phyloP scores from a whole-genome alignment of 306 rosid genomes.

The Prinsepia uniflora region DNA sequence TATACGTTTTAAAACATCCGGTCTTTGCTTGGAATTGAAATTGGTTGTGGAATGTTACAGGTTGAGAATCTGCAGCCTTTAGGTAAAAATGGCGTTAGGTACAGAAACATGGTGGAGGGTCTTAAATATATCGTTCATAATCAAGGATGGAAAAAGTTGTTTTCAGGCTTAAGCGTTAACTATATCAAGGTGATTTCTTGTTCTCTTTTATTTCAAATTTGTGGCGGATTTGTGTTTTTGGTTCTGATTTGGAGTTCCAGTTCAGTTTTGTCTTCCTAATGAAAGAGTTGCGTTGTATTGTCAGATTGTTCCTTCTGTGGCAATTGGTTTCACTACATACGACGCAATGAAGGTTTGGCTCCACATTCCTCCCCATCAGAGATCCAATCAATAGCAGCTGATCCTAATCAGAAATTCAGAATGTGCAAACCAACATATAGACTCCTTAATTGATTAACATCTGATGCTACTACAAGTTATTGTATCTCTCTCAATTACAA shows the following conservation, averaged over 20 bases:
- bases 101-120: constrained; percentile 61
- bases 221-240: not conserved
- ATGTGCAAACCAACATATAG: not conserved
- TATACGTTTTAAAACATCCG: not conserved
- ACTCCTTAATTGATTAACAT: not conserved
- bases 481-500: constrained; percentile 1
- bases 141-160: constrained; percentile 90
- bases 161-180: constrained; percentile 91
- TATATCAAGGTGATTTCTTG: constrained; percentile 73
- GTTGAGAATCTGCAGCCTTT: constrained; percentile 60
- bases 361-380: constrained; percentile 61
- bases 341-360: constrained; percentile 84
- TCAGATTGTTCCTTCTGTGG: constrained; percentile 96
- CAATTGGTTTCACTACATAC: constrained; percentile 80
- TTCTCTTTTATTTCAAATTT: constrained; percentile 8
- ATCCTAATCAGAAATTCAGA: constrained; percentile 26
- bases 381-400: constrained; percentile 43
- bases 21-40: constrained; percentile 5
- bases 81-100: constrained; percentile 44
- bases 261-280: not conserved
- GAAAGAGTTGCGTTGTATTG: not conserved
- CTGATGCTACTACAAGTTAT: constrained; percentile 3
- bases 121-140: constrained; percentile 53
- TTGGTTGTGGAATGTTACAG: constrained; percentile 36
- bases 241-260: not conserved